phyloP scores from a whole-genome alignment of 108 stramenopile genomes.

The Bacterosira constricta region DNA sequence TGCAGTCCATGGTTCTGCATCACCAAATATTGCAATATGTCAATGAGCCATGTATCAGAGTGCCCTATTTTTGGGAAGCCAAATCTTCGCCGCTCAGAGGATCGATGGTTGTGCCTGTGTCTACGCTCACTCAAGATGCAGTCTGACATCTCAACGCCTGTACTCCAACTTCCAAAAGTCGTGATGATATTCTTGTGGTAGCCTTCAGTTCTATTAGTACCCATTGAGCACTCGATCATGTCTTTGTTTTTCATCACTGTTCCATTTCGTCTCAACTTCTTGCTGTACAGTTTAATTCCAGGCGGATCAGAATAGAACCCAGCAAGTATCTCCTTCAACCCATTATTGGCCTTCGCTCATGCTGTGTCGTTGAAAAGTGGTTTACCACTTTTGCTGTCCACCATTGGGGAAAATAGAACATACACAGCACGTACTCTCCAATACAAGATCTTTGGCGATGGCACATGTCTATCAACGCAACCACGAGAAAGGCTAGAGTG shows the following conservation, averaged over 20 bases:
- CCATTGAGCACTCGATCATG: constrained; percentile 28
- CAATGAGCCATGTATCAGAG: constrained; percentile 28
- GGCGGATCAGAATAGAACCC: constrained; percentile 50
- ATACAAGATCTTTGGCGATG: no score
- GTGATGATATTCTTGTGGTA: constrained; percentile 27
- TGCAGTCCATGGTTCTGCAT: constrained; percentile 11
- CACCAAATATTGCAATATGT: constrained; percentile 30
- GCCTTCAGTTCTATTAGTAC: constrained; percentile 25
- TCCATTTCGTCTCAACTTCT: constrained; percentile 16
- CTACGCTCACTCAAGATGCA: constrained; percentile 15
- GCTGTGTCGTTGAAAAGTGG: no score
- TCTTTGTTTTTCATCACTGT: constrained; percentile 8
- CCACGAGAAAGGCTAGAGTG: no score
- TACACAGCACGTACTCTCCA: no score
- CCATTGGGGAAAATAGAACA: no score
- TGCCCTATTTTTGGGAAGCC: constrained; percentile 39
- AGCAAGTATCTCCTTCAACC: no score
- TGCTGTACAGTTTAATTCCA: constrained; percentile 25
- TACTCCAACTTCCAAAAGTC: constrained; percentile 29
- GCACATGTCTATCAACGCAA: no score
- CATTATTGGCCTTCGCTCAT: constrained; percentile 12
- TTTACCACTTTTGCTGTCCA: no score
- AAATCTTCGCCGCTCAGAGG: constrained; percentile 4
- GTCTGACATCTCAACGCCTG: constrained; percentile 25
- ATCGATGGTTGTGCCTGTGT: constrained; percentile 29